Percentiles rank a stretch among this genome's conserved stretches.
Conservation (phyloP, 2,329 filamentous ascomycete genomes). For the Aspergillus carbonarius region DNA sequence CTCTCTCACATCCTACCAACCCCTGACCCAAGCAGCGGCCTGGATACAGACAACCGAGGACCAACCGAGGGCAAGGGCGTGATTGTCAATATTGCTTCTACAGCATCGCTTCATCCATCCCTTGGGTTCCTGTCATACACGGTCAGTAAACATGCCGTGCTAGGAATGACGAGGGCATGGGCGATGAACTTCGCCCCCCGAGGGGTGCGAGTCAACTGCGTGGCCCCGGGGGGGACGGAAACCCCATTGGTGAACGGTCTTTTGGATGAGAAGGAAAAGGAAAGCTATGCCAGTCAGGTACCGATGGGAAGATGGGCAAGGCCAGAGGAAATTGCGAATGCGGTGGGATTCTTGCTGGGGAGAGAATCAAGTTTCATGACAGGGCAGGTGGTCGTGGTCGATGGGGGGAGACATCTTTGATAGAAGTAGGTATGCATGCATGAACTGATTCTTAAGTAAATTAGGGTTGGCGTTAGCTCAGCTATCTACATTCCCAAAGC, state of each 20-base stretch:
- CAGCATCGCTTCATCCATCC: neutral
- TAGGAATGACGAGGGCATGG: neutral
- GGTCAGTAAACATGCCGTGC: neutral
- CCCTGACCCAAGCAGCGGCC: neutral
- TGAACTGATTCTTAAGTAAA: too few species aligned
- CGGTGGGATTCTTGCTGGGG: constrained; percentile 1
- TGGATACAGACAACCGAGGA: neutral
- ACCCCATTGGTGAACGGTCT: neutral
- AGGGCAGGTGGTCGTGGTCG: neutral
- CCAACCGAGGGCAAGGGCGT: neutral
- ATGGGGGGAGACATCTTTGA: neutral
- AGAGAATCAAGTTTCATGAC: neutral
- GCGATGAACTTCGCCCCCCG: neutral
- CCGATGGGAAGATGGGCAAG: neutral
- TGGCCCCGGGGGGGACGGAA: neutral
- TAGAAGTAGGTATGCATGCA: too few species aligned
- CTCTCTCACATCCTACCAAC: neutral
- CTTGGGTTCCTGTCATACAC: neutral
- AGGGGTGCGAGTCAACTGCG: neutral
- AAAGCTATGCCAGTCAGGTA: neutral
- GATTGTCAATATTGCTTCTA: neutral
- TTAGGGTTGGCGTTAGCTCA: too few species aligned
- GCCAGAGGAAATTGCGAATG: neutral
- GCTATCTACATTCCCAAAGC: too few species aligned
- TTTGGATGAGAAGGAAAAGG: neutral